Conservation (phyloP, 176 grass and related monocot genomes). For the Lolium perenne region DNA sequence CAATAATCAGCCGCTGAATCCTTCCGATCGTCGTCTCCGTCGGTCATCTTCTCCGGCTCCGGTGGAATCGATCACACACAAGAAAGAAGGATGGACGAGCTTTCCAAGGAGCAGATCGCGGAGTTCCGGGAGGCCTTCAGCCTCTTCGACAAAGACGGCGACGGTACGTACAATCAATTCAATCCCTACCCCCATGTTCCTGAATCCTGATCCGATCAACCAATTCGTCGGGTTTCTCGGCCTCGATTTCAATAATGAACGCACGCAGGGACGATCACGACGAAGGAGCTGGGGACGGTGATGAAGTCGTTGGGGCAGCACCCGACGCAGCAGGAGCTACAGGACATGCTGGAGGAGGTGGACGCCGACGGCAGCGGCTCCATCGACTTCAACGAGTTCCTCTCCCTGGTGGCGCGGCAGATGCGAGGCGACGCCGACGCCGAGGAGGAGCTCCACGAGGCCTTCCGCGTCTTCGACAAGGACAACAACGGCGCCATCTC, state of each 20-base stretch:
- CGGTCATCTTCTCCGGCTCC: slow-evolving; percentile 21
- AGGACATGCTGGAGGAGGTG: slow-evolving; percentile 62
- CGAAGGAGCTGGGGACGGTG: slow-evolving; percentile 69
- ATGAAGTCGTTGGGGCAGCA: slow-evolving; percentile 65
- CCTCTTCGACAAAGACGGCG: slow-evolving; percentile 70
- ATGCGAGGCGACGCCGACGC: slow-evolving; percentile 46
- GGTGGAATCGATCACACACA: background rate
- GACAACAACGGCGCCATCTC: slow-evolving; percentile 90
- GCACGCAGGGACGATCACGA: slow-evolving; percentile 61
- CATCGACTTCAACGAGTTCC: slow-evolving; percentile 68
- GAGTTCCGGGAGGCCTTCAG: slow-evolving; percentile 64
- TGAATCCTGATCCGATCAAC: slow-evolving; percentile 8
- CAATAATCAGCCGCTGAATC: background rate
- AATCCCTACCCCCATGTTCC: background rate
- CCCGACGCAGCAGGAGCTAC: slow-evolving; percentile 67
- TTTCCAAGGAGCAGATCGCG: slow-evolving; percentile 51
- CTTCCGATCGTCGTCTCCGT: slow-evolving; percentile 27
- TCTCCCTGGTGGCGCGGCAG: slow-evolving; percentile 57
- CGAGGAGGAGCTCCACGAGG: slow-evolving; percentile 75
- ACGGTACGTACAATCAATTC: slow-evolving; percentile 26
- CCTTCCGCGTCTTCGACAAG: slow-evolving; percentile 85
- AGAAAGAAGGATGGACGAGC: slow-evolving; percentile 28
- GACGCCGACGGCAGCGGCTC: slow-evolving; percentile 59
- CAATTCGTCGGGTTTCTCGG: background rate
- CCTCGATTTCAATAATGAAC: background rate